phyloP scores from a whole-genome alignment of 345 rosid species.

The Noccaea caerulescens region DNA sequence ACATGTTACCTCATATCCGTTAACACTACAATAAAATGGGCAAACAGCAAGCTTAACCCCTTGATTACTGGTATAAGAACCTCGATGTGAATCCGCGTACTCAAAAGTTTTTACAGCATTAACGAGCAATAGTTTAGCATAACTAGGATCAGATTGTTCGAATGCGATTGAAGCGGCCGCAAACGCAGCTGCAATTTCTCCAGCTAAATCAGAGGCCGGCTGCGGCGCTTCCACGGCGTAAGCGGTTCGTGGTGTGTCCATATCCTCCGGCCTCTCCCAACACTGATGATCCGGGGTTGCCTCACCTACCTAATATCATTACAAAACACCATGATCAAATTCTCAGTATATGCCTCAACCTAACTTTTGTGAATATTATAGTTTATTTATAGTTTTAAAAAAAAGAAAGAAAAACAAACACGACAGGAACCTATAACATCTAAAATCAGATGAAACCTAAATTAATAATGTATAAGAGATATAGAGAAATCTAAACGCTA shows the following conservation, averaged over 20 bases:
- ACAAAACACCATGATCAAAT: too few relatives aligned
- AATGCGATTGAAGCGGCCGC: constrained; percentile 83
- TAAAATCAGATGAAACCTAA: too few relatives aligned
- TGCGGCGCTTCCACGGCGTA: constrained; percentile 53
- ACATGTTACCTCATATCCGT: constrained; percentile 59
- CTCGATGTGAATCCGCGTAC: constrained; percentile 65
- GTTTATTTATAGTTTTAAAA: too few relatives aligned
- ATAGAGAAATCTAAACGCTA: too few relatives aligned
- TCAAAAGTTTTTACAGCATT: constrained; percentile 67
- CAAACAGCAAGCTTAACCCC: constrained; percentile 54
- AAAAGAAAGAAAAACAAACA: too few relatives aligned
- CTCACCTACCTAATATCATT: constrained; percentile 52
- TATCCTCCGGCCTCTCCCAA: constrained; percentile 94
- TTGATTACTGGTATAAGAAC: constrained; percentile 52
- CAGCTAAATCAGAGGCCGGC: constrained; percentile 81
- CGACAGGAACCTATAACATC: too few relatives aligned
- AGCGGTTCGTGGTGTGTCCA: constrained; percentile 84
- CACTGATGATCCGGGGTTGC: constrained; percentile 65
- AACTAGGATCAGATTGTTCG: constrained; percentile 39
- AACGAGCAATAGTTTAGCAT: constrained; percentile 49
- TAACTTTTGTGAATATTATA: too few relatives aligned
- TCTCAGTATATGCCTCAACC: too few relatives aligned
- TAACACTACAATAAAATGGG: constrained; percentile 72
- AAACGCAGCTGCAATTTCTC: constrained; percentile 81
- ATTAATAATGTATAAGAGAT: too few relatives aligned